Evolutionary conservation across 208 protist species (phyloP).

Genomic region (Trypanosomatidae sp.): DNA sequence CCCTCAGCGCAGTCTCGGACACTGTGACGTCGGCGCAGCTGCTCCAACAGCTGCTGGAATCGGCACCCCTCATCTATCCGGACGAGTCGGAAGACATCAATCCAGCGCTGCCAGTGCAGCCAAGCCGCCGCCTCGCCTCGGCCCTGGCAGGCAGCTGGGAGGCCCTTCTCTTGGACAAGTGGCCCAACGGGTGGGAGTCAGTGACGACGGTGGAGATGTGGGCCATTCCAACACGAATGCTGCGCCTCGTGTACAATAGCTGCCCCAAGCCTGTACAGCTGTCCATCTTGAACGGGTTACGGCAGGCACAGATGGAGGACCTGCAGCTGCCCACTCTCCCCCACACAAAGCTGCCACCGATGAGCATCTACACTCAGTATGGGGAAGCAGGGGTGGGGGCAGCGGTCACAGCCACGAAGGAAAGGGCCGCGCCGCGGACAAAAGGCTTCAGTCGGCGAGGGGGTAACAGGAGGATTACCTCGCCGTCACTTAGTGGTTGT

Average conservation of each 20-base stretch:
- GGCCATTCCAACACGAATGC: slow-evolving; percentile 66
- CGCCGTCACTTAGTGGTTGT: neutral
- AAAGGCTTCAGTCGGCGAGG: neutral
- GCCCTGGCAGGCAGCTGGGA: slow-evolving; percentile 82
- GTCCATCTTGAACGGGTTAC: slow-evolving; percentile 51
- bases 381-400: slow-evolving; percentile 19
- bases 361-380: slow-evolving; percentile 65
- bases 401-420: slow-evolving; percentile 6
- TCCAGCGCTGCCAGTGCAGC: slow-evolving; percentile 58
- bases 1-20: neutral
- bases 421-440: neutral
- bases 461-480: neutral
- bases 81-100: slow-evolving; percentile 85
- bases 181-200: slow-evolving; percentile 85
- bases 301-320: slow-evolving; percentile 65
- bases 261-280: slow-evolving; percentile 53
- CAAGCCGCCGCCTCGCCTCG: slow-evolving; percentile 49
- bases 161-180: slow-evolving; percentile 85
- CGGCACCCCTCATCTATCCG: slow-evolving; percentile 18
- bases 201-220: slow-evolving; percentile 74
- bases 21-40: slow-evolving; percentile 6
- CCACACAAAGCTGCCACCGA: slow-evolving; percentile 73
- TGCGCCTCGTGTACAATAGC: slow-evolving; percentile 80
- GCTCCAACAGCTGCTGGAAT: slow-evolving; percentile 10
- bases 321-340: slow-evolving; percentile 51